Evolutionary conservation across 169 alveolate genomes (phyloP), one percentile per base, ranked within the genome.

Genomic region (Cryptosporidium muris): DNA sequence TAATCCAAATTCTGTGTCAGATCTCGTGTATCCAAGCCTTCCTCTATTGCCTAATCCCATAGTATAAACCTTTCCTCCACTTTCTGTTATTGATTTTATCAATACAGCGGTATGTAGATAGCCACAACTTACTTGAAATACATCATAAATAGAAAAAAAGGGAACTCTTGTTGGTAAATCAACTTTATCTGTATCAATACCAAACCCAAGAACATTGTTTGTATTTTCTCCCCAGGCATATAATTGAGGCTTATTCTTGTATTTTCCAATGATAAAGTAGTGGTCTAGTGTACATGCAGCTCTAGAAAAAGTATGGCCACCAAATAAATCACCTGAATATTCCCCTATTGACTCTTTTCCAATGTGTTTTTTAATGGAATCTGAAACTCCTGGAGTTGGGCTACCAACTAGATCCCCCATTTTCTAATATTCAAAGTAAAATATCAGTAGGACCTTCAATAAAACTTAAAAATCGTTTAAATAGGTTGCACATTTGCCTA

Each of bases 41-140:
- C 81, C 81, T 51, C 81, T 66, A 66, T 66, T 64, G 14, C 81
- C 81, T 8, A 66, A 64, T 8, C 81, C 81, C 81, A 66, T 66
- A 4, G 81, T 66, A 11, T 66, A 66, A n/a, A 66, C 81, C 25
- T 64, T 66, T 11, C 81, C 81, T 7, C 64, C 34, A 11, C 64
- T 51, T 38, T 66, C 81, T 4, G 81, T 3, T 11, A 66, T 14
- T 5, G 53, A 49, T 51, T 66, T 66, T 4, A 66, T 64, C 8
- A 66, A 36, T 25, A 66, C 81, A 49, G 81, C 81, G 3, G 81
- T 9, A 37, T 66, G 81, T 5, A 64, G 51, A 66, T 66, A 66
- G 7, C 81, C 81, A 51, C 81, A 66, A 36, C 81, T 66, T 8
- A 66, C 81, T 11, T 66, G 81, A 38, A 66, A 66, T n/a, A 66